phyloP scores from a whole-genome alignment of 768 basidiomycete species.

The Collybia sp. region DNA sequence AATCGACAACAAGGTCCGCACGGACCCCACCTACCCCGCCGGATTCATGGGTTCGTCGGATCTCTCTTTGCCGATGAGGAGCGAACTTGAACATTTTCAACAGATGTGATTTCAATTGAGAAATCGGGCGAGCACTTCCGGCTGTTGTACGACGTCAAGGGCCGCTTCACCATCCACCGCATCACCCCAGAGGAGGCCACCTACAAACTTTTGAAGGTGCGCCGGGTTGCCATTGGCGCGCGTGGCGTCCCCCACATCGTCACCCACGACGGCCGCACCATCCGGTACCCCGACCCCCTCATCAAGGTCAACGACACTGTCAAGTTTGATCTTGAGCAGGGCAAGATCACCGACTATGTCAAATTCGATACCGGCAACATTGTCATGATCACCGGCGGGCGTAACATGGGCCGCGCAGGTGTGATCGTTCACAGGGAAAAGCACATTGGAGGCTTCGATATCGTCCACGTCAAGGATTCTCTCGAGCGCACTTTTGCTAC shows the following conservation, averaged over 20 bases:
- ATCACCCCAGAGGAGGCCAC: conserved; percentile 96
- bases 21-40: conserved; percentile 93
- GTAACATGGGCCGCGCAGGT: conserved; percentile 99
- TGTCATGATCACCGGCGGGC: conserved; percentile 96
- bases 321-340: conserved; percentile 93
- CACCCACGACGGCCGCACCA: conserved; percentile 99
- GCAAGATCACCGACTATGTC: conserved; percentile 89
- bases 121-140: conserved; percentile 99
- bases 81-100: conserved; percentile 1
- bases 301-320: conserved; percentile 97
- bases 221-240: conserved; percentile 84
- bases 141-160: conserved; percentile 98
- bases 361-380: conserved; percentile 98
- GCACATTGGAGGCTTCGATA: conserved; percentile 98
- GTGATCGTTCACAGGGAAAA: conserved; percentile 95
- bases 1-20: conserved; percentile 98
- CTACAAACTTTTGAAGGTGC: conserved; percentile 96
- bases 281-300: conserved; percentile 96
- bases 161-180: conserved; percentile 99
- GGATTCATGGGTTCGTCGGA: conserved; percentile 87
- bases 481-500: conserved; percentile 96
- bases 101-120: conserved; percentile 96
- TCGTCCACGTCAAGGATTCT: conserved; percentile 95
- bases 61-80: not conserved
- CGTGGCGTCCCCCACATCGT: conserved; percentile 96